Evolutionary conservation across 768 basidiomycete genomes (phyloP).

Genomic region (Xerocomus potaroensis): DNA sequence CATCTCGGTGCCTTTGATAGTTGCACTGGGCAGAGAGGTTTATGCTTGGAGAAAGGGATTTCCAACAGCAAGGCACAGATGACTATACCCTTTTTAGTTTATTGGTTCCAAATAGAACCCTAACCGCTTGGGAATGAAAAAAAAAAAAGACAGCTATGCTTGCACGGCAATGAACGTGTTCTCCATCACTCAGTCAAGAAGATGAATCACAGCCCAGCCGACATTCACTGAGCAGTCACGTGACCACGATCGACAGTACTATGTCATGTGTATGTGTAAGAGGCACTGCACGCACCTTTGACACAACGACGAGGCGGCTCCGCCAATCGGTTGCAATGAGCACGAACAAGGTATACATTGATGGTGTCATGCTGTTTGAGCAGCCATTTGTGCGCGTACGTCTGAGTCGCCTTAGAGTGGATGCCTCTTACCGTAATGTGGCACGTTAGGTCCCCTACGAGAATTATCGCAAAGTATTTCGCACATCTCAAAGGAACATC

Average conservation of each 20-base stretch:
- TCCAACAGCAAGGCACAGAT: conserved; percentile 11
- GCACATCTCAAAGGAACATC: conserved; percentile 73
- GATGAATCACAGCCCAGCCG: not conserved
- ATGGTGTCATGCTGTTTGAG: conserved; percentile 77
- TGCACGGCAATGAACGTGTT: conserved; percentile 17
- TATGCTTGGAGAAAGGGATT: conserved; percentile 48
- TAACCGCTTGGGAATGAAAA: conserved; percentile 5
- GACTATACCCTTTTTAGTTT: conserved; percentile 3
- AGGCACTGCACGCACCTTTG: conserved; percentile 1
- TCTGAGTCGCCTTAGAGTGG: conserved; percentile 2
- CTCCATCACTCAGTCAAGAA: not conserved
- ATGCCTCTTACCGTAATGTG: conserved; percentile 9
- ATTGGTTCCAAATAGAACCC: conserved; percentile 7
- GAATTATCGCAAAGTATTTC: conserved; percentile 84
- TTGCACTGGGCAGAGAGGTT: conserved; percentile 71
- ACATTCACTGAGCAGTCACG: conserved; percentile 16
- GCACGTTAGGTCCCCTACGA: conserved; percentile 76
- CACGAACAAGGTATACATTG: conserved; percentile 54
- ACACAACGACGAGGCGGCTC: conserved; percentile 8
- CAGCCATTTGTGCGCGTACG: conserved; percentile 76
- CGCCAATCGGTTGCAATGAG: conserved; percentile 23
- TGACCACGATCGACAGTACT: conserved; percentile 20
- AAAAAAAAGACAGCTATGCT: no score
- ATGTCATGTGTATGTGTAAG: not conserved
- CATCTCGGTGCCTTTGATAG: conserved; percentile 75